Conservation (phyloP, 2,329 filamentous ascomycete genomes). For the Colletotrichum kahawae region DNA sequence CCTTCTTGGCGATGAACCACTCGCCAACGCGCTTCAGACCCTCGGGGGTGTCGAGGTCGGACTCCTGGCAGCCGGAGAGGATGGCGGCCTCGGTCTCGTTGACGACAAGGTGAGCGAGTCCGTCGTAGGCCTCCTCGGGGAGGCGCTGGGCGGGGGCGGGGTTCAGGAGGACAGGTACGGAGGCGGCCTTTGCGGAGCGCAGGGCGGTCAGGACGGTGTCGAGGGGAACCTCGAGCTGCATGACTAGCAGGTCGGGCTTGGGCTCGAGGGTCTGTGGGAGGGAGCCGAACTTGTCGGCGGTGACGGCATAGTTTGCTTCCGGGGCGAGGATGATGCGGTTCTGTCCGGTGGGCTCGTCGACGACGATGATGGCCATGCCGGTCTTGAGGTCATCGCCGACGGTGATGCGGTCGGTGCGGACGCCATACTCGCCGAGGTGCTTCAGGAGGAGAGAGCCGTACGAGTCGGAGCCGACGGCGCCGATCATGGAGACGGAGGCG, state of each 20-base stretch:
- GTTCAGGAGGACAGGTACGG: constrained; percentile 77
- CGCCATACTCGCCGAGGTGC: constrained; percentile 64
- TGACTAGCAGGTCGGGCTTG: constrained; percentile 67
- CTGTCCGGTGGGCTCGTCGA: constrained; percentile 74
- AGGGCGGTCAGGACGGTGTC: constrained; percentile 69
- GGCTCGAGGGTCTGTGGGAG: constrained; percentile 31
- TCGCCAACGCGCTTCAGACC: constrained; percentile 54
- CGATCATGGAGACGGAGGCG: constrained; percentile 69
- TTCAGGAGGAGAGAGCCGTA: constrained; percentile 66
- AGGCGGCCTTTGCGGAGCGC: constrained; percentile 47
- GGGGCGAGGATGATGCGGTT: constrained; percentile 79
- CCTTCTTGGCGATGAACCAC: constrained; percentile 72
- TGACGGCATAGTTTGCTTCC: constrained; percentile 68
- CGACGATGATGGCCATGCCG: constrained; percentile 77
- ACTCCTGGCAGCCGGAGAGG: constrained; percentile 62
- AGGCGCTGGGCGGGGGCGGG: constrained; percentile 78
- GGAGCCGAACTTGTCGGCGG: constrained; percentile 37
- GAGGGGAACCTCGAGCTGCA: constrained; percentile 81
- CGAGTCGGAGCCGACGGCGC: constrained; percentile 72
- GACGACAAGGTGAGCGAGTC: constrained; percentile 80
- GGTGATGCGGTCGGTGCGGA: constrained; percentile 62
- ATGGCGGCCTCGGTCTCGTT: constrained; percentile 90
- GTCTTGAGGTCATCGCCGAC: constrained; percentile 52
- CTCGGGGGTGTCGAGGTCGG: constrained; percentile 50
- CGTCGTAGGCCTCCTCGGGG: constrained; percentile 68